Conservation (phyloP, 495 filamentous ascomycete species). For the Podospora sp. region DNA sequence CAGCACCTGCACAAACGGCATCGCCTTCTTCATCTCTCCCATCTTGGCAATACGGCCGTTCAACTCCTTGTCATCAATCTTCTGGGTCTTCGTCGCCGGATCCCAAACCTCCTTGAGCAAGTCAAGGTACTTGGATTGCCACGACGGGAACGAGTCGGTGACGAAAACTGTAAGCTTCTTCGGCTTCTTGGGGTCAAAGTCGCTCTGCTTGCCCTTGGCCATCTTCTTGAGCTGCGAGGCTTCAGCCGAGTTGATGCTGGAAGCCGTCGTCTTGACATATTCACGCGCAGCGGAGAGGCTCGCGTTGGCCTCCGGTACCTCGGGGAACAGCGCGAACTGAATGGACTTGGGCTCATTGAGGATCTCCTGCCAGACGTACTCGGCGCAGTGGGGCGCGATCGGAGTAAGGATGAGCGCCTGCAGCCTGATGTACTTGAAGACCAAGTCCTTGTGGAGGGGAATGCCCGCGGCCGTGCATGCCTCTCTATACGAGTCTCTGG, state of each 20-base stretch:
- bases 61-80: slow-evolving; percentile 76
- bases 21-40: slow-evolving; percentile 90
- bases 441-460: slow-evolving; percentile 78
- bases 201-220: slow-evolving; percentile 79
- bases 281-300: slow-evolving; percentile 72
- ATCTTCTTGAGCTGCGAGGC: slow-evolving; percentile 77
- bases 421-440: slow-evolving; percentile 79
- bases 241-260: slow-evolving; percentile 85
- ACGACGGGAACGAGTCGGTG: slow-evolving; percentile 75
- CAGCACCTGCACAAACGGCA: slow-evolving; percentile 90
- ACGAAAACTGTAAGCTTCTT: slow-evolving; percentile 90
- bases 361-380: slow-evolving; percentile 90
- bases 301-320: slow-evolving; percentile 61
- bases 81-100: slow-evolving; percentile 42
- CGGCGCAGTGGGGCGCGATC: slow-evolving; percentile 91
- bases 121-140: slow-evolving; percentile 92
- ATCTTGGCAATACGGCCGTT: slow-evolving; percentile 74
- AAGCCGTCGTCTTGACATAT: slow-evolving; percentile 75
- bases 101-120: slow-evolving; percentile 66
- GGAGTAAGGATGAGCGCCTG: slow-evolving; percentile 61
- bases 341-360: slow-evolving; percentile 74
- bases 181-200: slow-evolving; percentile 84
- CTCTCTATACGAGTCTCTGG: slow-evolving; percentile 91
- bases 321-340: slow-evolving; percentile 78
- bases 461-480: slow-evolving; percentile 69